Base-by-base conservation (phyloP, 768 basidiomycete genomes). In the Boletus insuetus region DNA sequence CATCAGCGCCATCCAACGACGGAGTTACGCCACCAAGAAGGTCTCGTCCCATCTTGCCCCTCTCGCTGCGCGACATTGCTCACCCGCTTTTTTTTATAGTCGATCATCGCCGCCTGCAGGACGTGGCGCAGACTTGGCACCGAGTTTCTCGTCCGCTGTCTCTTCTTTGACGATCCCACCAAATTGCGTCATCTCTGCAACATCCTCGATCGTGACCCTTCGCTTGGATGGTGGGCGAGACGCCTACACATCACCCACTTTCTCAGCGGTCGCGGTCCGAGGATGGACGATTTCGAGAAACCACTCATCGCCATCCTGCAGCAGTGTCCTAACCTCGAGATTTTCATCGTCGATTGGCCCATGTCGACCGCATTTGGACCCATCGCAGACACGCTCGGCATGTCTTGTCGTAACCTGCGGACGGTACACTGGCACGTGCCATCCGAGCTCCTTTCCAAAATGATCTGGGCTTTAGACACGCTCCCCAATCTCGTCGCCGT, bases 321-420 rank as follows among this genome's bases (percentile, higher is more conserved):
- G 13, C 86, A 81, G 51, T 87, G 85, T 57, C 85, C 86, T 5
- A 89, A 89, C 60, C 81, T 91, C 47, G 81, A 88, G 58, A 82
- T 87, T 9, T 87, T 90, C 69, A 76, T 87, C 35, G 71, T 87
- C 42, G 85, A 87, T 56, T 83, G 82, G 73, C 82, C 87, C 0
- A 75, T 90, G 73, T 74, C 79, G 4, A 67, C 55, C 4, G 77
- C 82, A 14, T 87, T 90, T 56, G 81, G 83, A 2, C 74, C 83
- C 0, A 76, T 90, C n/a, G 84, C 79, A 0, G 82, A 89, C 61
- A 77, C 87, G 0, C 75, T 91, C 1, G 78, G 79, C 47, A 78
- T 73, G 2, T 81, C 73, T 53, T 75, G 81, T 16, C 70, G 69
- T 16, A 77, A 76, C 43, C 70, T 91, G 19, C 83, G 81, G 11